Evolutionary conservation across 768 basidiomycete genomes (phyloP).

Genomic region (Calocera cornea): DNA sequence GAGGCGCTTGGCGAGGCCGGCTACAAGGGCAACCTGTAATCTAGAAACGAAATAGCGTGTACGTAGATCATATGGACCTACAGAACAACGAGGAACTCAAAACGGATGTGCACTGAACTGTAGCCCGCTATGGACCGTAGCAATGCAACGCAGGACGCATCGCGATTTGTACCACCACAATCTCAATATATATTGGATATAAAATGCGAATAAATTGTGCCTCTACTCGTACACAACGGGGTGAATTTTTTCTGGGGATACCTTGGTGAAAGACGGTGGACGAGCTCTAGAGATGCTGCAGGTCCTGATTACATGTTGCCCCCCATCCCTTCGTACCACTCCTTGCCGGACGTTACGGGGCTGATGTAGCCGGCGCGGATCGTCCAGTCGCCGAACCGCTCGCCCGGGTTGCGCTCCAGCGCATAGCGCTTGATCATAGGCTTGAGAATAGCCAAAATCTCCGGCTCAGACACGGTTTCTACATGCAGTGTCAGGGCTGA

Average conservation of each 20-base stretch:
- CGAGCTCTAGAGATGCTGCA: neutral
- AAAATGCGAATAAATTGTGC: neutral
- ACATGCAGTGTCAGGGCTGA: conserved; percentile 5
- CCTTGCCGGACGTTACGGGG: conserved; percentile 64
- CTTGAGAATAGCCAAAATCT: conserved; percentile 73
- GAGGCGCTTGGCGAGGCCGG: conserved; percentile 18
- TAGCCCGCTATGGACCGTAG: too few relatives aligned
- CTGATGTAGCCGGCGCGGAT: conserved; percentile 85
- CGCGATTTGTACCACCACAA: neutral
- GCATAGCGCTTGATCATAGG: conserved; percentile 96
- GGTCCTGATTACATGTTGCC: conserved; percentile 33
- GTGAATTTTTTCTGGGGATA: neutral
- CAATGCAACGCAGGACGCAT: neutral
- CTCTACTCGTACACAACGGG: neutral
- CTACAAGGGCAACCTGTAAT: conserved; percentile 12
- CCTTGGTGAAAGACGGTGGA: neutral
- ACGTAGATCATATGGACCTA: neutral
- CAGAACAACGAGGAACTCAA: neutral
- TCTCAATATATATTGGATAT: neutral
- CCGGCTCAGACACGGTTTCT: conserved; percentile 82
- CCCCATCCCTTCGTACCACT: conserved; percentile 77
- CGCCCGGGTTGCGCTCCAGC: conserved; percentile 69
- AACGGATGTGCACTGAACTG: neutral
- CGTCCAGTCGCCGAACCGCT: conserved; percentile 91
- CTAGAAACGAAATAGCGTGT: neutral